A percentile compares a stretch with the other conserved stretches of the same genome.
phyloP scores from a whole-genome alignment of 1,284 basidiomycete genomes.

The Leccinum angustisporum region DNA sequence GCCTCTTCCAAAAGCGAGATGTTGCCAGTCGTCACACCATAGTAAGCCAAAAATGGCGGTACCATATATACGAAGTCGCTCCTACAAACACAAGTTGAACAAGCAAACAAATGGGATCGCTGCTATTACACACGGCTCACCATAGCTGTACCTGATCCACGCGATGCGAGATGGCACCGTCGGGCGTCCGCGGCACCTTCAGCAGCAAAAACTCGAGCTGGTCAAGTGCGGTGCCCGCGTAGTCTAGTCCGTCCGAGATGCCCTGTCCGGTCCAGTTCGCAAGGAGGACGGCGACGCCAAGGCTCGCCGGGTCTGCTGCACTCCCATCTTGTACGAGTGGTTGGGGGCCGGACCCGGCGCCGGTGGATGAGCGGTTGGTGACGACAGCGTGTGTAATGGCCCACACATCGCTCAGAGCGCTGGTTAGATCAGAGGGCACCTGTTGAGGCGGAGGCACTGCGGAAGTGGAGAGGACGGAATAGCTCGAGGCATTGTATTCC shows the following conservation, averaged over 20 bases:
- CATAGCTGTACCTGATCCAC: slow-evolving; percentile 67
- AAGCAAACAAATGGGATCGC: not conserved
- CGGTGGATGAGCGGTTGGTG: slow-evolving; percentile 43
- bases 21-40: slow-evolving; percentile 73
- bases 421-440: slow-evolving; percentile 36
- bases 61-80: slow-evolving; percentile 85
- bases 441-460: slow-evolving; percentile 43
- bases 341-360: slow-evolving; percentile 45
- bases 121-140: slow-evolving; percentile 37
- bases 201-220: slow-evolving; percentile 74
- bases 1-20: slow-evolving; percentile 65
- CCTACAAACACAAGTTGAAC: slow-evolving; percentile 39
- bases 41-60: slow-evolving; percentile 90
- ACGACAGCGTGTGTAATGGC: slow-evolving; percentile 59
- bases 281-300: slow-evolving; percentile 78
- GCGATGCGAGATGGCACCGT: slow-evolving; percentile 84
- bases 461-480: slow-evolving; percentile 49
- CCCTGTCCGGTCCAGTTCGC: slow-evolving; percentile 68
- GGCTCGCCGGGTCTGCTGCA: slow-evolving; percentile 80
- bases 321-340: slow-evolving; percentile 55
- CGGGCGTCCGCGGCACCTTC: slow-evolving; percentile 62
- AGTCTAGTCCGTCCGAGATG: slow-evolving; percentile 45
- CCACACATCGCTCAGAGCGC: slow-evolving; percentile 54
- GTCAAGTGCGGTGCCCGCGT: slow-evolving; percentile 62
- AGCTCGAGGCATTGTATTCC: slow-evolving; percentile 51